These are phyloP conservation scores for Nicotiana tomentosiformis DNA, from an alignment of 257 asterid species.

Conservation along the genomic window DNA sequence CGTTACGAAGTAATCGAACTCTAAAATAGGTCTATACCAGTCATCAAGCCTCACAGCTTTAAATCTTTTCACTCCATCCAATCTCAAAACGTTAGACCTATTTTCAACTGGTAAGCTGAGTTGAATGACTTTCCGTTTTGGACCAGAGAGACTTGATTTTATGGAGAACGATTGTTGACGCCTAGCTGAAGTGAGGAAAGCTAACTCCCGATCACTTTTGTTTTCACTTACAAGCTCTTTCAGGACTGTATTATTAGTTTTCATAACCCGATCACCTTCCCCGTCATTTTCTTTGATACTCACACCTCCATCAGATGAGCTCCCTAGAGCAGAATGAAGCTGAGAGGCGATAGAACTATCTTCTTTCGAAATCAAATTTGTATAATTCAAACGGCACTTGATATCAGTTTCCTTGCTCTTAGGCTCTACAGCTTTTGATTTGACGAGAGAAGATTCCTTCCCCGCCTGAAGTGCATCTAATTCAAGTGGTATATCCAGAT, in stretches of 20 bases:
- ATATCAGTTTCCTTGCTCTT: slow-evolving; percentile 25
- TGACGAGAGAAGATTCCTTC: slow-evolving; percentile 19
- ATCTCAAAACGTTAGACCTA: slow-evolving; percentile 46
- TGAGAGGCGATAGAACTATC: slow-evolving; percentile 29
- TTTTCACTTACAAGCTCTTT: slow-evolving; percentile 39
- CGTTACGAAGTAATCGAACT: slow-evolving; percentile 69
- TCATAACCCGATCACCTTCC: slow-evolving; percentile 26
- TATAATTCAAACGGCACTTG: slow-evolving; percentile 15
- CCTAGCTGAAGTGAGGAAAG: slow-evolving; percentile 66
- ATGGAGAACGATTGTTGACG: slow-evolving; percentile 36
- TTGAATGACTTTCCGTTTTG: slow-evolving; percentile 86
- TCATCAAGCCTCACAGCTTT: slow-evolving; percentile 84
- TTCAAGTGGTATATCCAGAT: slow-evolving; percentile 3
- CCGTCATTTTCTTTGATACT: slow-evolving; percentile 29
- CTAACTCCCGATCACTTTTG: slow-evolving; percentile 63
- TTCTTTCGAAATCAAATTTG: slow-evolving; percentile 28
- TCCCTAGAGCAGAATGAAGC: slow-evolving; percentile 27
- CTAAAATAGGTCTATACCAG: slow-evolving; percentile 79
- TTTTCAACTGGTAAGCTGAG: slow-evolving; percentile 53
- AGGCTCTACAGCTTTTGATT: slow-evolving; percentile 28
- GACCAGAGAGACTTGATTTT: slow-evolving; percentile 43
- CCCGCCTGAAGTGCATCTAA: slow-evolving; percentile 1
- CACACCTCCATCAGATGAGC: slow-evolving; percentile 21
- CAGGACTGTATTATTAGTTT: slow-evolving; percentile 25
- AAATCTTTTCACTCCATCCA: slow-evolving; percentile 58